These are phyloP conservation scores for Apiotrichum brassicae DNA, from an alignment of 1,284 basidiomycete genomes.

Conservation along the genomic window DNA sequence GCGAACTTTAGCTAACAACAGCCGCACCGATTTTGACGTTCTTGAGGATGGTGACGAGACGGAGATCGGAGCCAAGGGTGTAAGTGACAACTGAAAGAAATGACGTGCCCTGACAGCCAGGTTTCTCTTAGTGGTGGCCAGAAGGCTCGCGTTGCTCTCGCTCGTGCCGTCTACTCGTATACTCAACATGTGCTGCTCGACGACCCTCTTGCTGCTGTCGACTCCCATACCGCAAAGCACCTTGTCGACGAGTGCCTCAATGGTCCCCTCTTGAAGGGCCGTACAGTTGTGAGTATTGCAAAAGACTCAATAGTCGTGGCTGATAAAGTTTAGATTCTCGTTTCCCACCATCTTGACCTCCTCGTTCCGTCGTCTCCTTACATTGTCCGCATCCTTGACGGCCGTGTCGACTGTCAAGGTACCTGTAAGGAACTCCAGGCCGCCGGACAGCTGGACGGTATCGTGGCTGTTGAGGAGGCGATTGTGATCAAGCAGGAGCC, in stretches of 20 bases:
- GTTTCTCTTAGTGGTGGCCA: constrained; percentile 63
- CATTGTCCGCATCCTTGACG: constrained; percentile 60
- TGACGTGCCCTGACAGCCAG: constrained; percentile 12
- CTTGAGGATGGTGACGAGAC: constrained; percentile 78
- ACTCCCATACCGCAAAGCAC: constrained; percentile 78
- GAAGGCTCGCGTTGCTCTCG: constrained; percentile 60
- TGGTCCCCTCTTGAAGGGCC: constrained; percentile 57
- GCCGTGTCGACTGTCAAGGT: constrained; percentile 57
- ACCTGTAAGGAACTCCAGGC: constrained; percentile 55
- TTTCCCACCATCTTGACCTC: constrained; percentile 76
- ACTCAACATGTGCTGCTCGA: constrained; percentile 71
- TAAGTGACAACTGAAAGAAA: constrained; percentile 18
- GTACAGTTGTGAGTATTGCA: constrained; percentile 54
- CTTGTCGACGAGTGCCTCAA: constrained; percentile 60
- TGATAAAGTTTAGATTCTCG: constrained; percentile 54
- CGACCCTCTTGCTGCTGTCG: constrained; percentile 80
- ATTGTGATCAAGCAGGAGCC: constrained; percentile 53
- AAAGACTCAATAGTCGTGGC: neutral
- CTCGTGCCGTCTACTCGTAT: constrained; percentile 51
- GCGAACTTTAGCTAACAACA: neutral
- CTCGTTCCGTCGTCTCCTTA: constrained; percentile 59
- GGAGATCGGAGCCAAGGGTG: constrained; percentile 63
- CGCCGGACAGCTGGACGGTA: constrained; percentile 50
- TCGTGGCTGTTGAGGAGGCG: constrained; percentile 44
- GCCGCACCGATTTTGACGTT: constrained; percentile 59